Percentiles rank a stretch among this genome's conserved stretches.
Conservation (phyloP, 2,329 filamentous ascomycete genomes). For the Pseudogymnoascus sp. region DNA sequence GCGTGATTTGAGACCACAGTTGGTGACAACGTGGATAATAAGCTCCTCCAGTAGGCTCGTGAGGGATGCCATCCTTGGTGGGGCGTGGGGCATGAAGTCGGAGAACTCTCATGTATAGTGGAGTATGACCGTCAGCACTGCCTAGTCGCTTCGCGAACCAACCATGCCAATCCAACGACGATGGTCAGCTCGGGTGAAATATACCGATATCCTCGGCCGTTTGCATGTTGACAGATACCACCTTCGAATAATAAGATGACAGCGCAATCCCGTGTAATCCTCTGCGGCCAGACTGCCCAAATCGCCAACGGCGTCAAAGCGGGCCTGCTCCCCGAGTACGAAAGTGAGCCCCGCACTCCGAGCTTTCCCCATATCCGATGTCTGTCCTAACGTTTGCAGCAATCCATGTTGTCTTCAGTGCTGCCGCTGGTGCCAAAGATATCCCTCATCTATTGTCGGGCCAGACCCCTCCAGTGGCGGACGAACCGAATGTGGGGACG, state of each 20-base stretch:
- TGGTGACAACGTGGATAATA: neutral
- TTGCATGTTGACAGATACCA: neutral
- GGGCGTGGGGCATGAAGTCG: neutral
- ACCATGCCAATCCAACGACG: neutral
- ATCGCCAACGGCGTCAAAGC: constrained; percentile 12
- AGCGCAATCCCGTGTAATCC: neutral
- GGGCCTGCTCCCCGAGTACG: constrained; percentile 12
- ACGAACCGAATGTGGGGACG: constrained; percentile 9
- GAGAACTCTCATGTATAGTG: neutral
- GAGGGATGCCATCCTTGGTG: neutral
- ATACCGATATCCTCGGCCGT: neutral
- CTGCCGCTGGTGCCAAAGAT: neutral
- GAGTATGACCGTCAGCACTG: neutral
- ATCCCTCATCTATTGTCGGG: constrained; percentile 11
- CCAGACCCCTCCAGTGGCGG: neutral
- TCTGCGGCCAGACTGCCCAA: neutral
- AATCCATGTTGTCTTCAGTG: constrained; percentile 14
- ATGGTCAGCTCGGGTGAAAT: neutral
- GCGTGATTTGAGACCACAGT: neutral
- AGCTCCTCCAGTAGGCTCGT: neutral
- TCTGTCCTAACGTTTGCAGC: neutral
- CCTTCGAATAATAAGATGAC: neutral
- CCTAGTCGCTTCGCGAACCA: neutral
- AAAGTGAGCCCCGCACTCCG: constrained; percentile 7
- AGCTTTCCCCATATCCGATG: neutral